Base-by-base conservation (phyloP, 495 filamentous ascomycete genomes). In the Xylaria acuta region DNA sequence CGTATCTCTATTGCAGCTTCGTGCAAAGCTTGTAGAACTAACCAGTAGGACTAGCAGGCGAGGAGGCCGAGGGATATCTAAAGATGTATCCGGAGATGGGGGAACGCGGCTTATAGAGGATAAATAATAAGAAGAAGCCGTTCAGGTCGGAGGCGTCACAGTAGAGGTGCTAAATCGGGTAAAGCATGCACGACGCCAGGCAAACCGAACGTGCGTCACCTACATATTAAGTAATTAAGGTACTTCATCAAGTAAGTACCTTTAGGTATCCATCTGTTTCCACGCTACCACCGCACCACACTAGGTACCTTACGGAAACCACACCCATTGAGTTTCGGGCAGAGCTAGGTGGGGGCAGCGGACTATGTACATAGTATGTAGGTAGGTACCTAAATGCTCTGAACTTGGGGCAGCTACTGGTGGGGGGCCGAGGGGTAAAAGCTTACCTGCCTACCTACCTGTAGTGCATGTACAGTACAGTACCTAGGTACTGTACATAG, bases 141-240 rank as follows among this genome's bases (percentile, higher is more conserved):
- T 22, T 36, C 16, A 1, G 30, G 56, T 59, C 27, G 30, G 32
- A 59, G 51, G 56, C 18, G 18, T 59, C 56, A 59, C 56, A n/a
- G 58, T 40, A n/a, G 22, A 60, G 58, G 6, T 38, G 58, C 60
- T 30, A 43, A 38, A 64, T 64, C 22, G 16, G 60, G 38, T 64
- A 63, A 59, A 43, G 67, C 38, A 62, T 27, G 16, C 43, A 71
- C 32, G 34, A 40, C 30, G 25, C 38, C 43, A 78, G 76, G 77
- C 74, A 76, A 78, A 79, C 74, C 70, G 25, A 70, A 76, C 56
- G 51, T 79, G 71, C 77, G 77, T 79, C 76, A 78, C 77, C 73
- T 68, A 38, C n/a, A n/a, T n/a, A 38, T 38, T 7, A 38, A 38
- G 36, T n/a, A 71, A 70, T 70, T 18, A 22, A 72, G 22, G n/a